Evolutionary conservation across 768 basidiomycete species (phyloP), one percentile per base, ranked within the genome.

Genomic region (Russula olivacea): DNA sequence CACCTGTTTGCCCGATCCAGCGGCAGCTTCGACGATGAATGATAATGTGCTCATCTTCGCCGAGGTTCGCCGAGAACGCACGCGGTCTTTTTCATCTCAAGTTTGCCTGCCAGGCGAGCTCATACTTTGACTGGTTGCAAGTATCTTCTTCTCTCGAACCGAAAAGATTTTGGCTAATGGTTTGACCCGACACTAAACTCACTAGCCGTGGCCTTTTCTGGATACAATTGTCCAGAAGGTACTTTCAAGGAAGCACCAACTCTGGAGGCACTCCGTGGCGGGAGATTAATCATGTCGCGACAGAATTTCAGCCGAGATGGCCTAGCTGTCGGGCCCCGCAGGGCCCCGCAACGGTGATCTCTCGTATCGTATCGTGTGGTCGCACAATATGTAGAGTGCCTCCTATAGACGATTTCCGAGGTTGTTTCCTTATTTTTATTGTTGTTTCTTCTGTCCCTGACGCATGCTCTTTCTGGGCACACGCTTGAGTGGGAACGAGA

Each of bases 221-320:
- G 54, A 59, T 21, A 43, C 50, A 60, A 55, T 51, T 38, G 49
- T 10, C 59, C 48, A 45, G 59, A 41, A 43, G 38, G 38, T 40
- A 40, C 15, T 40, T 40, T 7, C 5, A 40, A 40, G 11, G 53
- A 51, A 51, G 47, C 28, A 19, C 25, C 23, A 36, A 48, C 30
- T 45, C 56, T 36, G 23, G 47, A 59, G 21, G n/a, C 40, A 32
- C 48, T 41, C 34, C 53, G 40, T 21, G 28, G 34, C 5, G 25
- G 40, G n/a, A 36, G n/a, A 50, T 50, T 50, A 55, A 64, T 45
- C 52, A 19, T 51, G n/a, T 64, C 62, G 43, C 45, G 11, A 43
- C 52, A n/a, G 47, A 34, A 59, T n/a, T 45, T 55, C 58, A 34
- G 36, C 30, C 52, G 52, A 55, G n/a, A 53, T 48, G 50, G 32